A percentile compares a stretch with the other conserved stretches of the same genome.
These are phyloP conservation scores for Metschnikowia reukaufii DNA, from an alignment of 805 yeast species.

Conservation along the genomic window DNA sequence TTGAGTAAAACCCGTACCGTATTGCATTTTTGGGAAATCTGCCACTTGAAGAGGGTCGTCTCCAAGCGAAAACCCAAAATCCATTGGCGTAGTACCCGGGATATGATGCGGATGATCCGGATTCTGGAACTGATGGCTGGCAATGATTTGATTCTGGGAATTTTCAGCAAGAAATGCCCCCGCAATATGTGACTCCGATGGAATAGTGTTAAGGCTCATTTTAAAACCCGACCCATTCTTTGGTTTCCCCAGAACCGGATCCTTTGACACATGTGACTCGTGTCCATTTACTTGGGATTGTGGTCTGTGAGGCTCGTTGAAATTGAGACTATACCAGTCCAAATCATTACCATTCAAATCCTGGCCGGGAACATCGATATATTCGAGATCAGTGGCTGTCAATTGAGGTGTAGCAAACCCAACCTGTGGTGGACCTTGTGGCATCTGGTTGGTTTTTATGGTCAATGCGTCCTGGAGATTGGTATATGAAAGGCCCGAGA, in stretches of 20 bases:
- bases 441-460: slow-evolving; percentile 37
- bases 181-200: slow-evolving; percentile 16
- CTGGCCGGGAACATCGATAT: slow-evolving; percentile 27
- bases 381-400: slow-evolving; percentile 45
- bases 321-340: slow-evolving; percentile 21
- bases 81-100: slow-evolving; percentile 43
- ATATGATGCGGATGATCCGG: slow-evolving; percentile 41
- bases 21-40: slow-evolving; percentile 1
- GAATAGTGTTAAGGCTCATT: slow-evolving; percentile 18
- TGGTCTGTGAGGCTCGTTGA: background rate
- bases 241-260: slow-evolving; percentile 1
- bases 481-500: slow-evolving; percentile 59
- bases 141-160: slow-evolving; percentile 21
- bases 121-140: slow-evolving; percentile 31
- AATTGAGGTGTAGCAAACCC: slow-evolving; percentile 83
- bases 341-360: slow-evolving; percentile 37
- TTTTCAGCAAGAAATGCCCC: slow-evolving; percentile 12
- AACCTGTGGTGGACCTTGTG: slow-evolving; percentile 64
- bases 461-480: slow-evolving; percentile 45
- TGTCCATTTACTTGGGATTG: background rate
- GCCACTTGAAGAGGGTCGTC: slow-evolving; percentile 7
- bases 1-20: slow-evolving; percentile 15
- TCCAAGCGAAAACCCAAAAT: slow-evolving; percentile 26
- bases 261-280: background rate
- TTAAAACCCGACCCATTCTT: slow-evolving; percentile 8